Base-by-base conservation (phyloP, 2,329 filamentous ascomycete genomes). In the Alternaria postmessia region DNA sequence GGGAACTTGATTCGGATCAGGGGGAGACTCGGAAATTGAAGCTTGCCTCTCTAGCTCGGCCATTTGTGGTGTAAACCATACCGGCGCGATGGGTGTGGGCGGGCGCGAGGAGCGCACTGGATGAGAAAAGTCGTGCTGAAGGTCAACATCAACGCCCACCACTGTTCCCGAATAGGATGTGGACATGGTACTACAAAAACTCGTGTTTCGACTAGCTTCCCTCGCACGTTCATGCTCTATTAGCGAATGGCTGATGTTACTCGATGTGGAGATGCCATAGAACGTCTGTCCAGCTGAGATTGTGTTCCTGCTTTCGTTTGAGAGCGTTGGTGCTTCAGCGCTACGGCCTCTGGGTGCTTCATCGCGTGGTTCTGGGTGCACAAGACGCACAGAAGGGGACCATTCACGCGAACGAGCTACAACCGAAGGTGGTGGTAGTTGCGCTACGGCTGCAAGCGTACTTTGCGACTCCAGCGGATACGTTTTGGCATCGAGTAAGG, bases 101-200 rank as follows among this genome's bases (percentile, higher is more conserved):
- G 73, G 70, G 41, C 64, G 69, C 11, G 74, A 71, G 48, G 62
- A 66, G 16, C 46, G 61, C 7, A 54, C 51, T 32, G 51, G 28
- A 41, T 54, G 49, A 34, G 58, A 51, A 34, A 64, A 64, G 2
- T 71, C 65, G 34, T 72, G 66, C 41, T 74, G 63, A 39, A 78
- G 62, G 52, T 78, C 76, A 41, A 78, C 60, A 52, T 78, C 75
- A 20, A 77, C 61, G n/a, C 76, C 75, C 4, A 78, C 59, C 7
- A 77, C 70, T 7, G 75, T 73, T 2, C 74, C 70, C 14, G 76
- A 78, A 53, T 78, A 77, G 7, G 69, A 73, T 5, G 74, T 75
- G 26, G 76, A 75, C 56, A 67, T 55, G n/a, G 70, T 73, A 62
- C 74, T 75, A 69, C 74, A 73, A 41, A 76, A 72, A 57, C 76